Evolutionary conservation across 257 asterid species (phyloP).

Genomic region (Osmanthus fragrans): DNA sequence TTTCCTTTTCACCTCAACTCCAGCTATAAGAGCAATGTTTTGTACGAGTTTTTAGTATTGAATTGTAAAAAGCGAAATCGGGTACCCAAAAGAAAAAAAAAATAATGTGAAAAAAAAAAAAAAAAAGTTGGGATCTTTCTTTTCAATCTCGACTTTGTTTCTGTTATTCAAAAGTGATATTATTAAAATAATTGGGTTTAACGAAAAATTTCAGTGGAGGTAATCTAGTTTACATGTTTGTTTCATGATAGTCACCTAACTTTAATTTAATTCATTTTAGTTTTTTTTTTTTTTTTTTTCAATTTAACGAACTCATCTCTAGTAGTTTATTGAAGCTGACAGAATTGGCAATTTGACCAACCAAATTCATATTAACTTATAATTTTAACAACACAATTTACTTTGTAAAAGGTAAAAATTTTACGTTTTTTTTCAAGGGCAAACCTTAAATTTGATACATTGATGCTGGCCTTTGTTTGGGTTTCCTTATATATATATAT

Average conservation of each 20-base stretch:
- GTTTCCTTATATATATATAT: too few species aligned
- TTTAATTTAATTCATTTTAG: too few species aligned
- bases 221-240: not conserved
- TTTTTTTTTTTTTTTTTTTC: too few species aligned
- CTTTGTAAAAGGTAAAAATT: too few species aligned
- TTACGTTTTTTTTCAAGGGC: too few species aligned
- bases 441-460: too few species aligned
- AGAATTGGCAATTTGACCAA: not conserved
- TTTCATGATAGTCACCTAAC: not conserved
- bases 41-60: constrained; percentile 31
- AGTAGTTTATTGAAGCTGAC: not conserved
- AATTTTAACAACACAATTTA: too few species aligned
- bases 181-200: not conserved
- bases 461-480: too few species aligned
- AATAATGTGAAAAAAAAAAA: constrained; percentile 16
- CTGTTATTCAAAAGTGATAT: constrained; percentile 27
- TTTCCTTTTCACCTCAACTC: constrained; percentile 24
- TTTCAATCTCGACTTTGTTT: constrained; percentile 31
- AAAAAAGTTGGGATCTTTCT: constrained; percentile 27
- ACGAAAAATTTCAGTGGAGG: not conserved
- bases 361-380: not conserved
- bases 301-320: not conserved
- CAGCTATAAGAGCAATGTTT: constrained; percentile 33
- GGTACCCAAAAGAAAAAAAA: constrained; percentile 26
- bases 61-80: constrained; percentile 24